phyloP scores from a whole-genome alignment of 345 rosid species.

The Heritiera fomes region DNA sequence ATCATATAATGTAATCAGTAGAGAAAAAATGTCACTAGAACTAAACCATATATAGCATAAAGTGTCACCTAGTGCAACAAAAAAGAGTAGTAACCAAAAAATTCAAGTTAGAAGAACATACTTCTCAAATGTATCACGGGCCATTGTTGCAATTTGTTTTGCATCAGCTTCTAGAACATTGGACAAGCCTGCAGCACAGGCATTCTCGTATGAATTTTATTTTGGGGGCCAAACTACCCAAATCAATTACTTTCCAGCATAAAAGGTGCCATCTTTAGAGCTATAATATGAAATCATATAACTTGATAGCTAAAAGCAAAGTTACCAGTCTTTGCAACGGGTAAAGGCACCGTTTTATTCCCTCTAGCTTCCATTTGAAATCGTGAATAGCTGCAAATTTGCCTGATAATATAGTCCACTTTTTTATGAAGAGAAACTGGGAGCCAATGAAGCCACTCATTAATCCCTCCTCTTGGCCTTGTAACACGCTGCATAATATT shows the following conservation, averaged over 20 bases:
- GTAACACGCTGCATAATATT: slow-evolving; percentile 59
- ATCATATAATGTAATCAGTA: neutral
- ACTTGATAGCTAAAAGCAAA: neutral
- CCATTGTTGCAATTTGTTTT: slow-evolving; percentile 69
- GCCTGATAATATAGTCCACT: neutral
- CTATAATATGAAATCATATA: neutral
- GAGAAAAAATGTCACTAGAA: neutral
- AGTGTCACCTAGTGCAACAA: neutral
- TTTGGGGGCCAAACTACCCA: neutral
- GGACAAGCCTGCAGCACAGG: slow-evolving; percentile 47
- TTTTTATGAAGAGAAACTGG: slow-evolving; percentile 44
- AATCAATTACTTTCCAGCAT: neutral
- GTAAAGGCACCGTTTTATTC: slow-evolving; percentile 27
- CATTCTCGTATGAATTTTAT: slow-evolving; percentile 7
- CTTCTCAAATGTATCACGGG: slow-evolving; percentile 61
- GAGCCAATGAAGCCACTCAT: slow-evolving; percentile 79
- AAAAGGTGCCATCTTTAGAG: neutral
- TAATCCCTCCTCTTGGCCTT: slow-evolving; percentile 78
- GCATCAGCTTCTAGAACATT: slow-evolving; percentile 70
- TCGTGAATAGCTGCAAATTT: slow-evolving; percentile 36
- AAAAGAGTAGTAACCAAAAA: neutral
- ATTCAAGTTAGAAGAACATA: slow-evolving; percentile 24
- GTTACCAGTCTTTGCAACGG: slow-evolving; percentile 44
- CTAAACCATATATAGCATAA: neutral
- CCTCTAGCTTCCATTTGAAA: slow-evolving; percentile 14